Evolutionary conservation across 1,139 yeast species (phyloP).

Genomic region (Candida buenavistaensis): DNA sequence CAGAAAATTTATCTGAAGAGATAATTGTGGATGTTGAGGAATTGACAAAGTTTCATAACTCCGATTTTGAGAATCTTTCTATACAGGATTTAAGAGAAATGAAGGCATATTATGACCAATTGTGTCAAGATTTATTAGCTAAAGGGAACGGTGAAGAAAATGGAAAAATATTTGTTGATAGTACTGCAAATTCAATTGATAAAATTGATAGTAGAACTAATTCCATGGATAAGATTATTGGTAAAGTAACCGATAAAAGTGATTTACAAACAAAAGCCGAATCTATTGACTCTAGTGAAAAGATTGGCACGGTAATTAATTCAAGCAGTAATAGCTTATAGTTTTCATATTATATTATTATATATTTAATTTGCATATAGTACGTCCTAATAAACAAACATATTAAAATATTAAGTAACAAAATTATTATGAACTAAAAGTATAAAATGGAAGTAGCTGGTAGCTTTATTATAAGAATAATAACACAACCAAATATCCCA

Average conservation of each 20-base stretch:
- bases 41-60: conserved; percentile 32
- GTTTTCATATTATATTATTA: conserved; percentile 1
- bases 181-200: conserved; percentile 10
- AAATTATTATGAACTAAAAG: conserved; percentile 2
- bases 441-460: too few relatives aligned
- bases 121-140: conserved; percentile 23
- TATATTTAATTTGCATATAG: background rate
- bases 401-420: conserved; percentile 1
- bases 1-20: conserved; percentile 15
- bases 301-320: conserved; percentile 5
- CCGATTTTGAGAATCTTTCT: conserved; percentile 39
- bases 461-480: conserved; percentile 7
- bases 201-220: conserved; percentile 10
- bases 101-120: conserved; percentile 38
- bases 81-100: conserved; percentile 35
- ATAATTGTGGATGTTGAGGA: conserved; percentile 19
- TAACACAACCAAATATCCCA: conserved; percentile 11
- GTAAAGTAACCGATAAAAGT: conserved; percentile 3
- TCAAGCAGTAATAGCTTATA: conserved; percentile 11
- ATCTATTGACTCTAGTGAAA: conserved; percentile 13
- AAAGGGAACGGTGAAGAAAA: conserved; percentile 8
- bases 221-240: conserved; percentile 10
- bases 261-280: conserved; percentile 13
- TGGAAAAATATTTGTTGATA: conserved; percentile 10
- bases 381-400: background rate